These are phyloP conservation scores for Cytospora leucostoma DNA, from an alignment of 2,329 filamentous ascomycete genomes.

Conservation along the genomic window DNA sequence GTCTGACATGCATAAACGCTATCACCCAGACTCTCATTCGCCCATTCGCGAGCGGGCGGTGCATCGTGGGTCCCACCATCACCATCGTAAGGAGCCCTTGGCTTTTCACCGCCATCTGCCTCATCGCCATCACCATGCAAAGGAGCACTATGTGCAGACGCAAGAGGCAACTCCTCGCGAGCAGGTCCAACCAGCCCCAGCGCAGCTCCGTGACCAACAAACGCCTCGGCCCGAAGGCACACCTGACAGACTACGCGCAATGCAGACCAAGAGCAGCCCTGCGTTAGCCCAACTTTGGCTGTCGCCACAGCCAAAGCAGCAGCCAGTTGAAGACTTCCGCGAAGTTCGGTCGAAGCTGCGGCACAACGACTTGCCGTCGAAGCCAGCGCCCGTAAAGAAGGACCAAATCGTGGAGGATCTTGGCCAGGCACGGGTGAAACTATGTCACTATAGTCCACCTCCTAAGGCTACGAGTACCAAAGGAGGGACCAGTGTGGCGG, in stretches of 20 bases:
- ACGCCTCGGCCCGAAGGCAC: neutral
- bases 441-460: slow-evolving; percentile 4
- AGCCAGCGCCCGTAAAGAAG: neutral
- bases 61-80: neutral
- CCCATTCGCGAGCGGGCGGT: neutral
- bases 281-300: neutral
- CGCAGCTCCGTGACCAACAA: neutral
- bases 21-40: slow-evolving; percentile 23
- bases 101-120: neutral
- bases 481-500: neutral
- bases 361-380: slow-evolving; percentile 1
- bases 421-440: slow-evolving; percentile 2
- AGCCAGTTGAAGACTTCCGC: slow-evolving; percentile 8
- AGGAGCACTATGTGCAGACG: neutral
- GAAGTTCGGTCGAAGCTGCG: slow-evolving; percentile 10
- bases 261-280: slow-evolving; percentile 1
- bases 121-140: neutral
- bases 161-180: neutral
- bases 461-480: neutral
- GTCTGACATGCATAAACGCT: slow-evolving; percentile 11
- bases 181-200: neutral
- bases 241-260: neutral
- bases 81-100: neutral
- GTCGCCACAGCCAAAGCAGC: slow-evolving; percentile 5
- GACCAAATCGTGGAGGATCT: neutral